These are phyloP conservation scores for Podaxis carcinomalis DNA, from an alignment of 768 basidiomycete species.

Conservation along the genomic window DNA sequence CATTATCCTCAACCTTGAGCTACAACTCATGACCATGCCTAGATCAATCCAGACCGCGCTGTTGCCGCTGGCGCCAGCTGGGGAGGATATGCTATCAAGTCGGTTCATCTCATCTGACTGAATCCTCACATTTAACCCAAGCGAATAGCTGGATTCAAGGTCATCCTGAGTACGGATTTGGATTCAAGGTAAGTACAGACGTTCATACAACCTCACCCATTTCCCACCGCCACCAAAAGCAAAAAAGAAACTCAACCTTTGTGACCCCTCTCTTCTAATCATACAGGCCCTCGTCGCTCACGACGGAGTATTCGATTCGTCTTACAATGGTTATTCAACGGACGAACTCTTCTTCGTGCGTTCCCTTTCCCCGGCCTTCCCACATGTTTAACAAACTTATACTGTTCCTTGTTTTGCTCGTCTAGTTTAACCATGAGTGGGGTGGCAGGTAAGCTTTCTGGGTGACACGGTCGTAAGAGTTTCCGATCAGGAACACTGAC, in stretches of 20 bases:
- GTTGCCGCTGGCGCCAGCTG: conserved; percentile 81
- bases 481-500: neutral
- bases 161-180: conserved; percentile 82
- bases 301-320: conserved; percentile 87
- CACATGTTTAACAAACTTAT: neutral
- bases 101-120: conserved; percentile 14
- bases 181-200: conserved; percentile 58
- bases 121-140: neutral
- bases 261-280: neutral
- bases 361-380: conserved; percentile 9
- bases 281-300: conserved; percentile 75
- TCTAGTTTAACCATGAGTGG: conserved; percentile 84
- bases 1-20: neutral
- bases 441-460: conserved; percentile 46
- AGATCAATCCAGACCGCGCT: conserved; percentile 68
- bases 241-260: neutral
- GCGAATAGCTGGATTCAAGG: conserved; percentile 85
- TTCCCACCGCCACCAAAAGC: neutral
- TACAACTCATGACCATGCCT: neutral
- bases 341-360: conserved; percentile 90
- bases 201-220: neutral
- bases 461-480: neutral
- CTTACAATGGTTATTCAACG: conserved; percentile 81
- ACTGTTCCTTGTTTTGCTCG: neutral
- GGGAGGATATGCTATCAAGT: conserved; percentile 91